Conservation (phyloP, 2,329 filamentous ascomycete genomes). For the Drechslera avenae region DNA sequence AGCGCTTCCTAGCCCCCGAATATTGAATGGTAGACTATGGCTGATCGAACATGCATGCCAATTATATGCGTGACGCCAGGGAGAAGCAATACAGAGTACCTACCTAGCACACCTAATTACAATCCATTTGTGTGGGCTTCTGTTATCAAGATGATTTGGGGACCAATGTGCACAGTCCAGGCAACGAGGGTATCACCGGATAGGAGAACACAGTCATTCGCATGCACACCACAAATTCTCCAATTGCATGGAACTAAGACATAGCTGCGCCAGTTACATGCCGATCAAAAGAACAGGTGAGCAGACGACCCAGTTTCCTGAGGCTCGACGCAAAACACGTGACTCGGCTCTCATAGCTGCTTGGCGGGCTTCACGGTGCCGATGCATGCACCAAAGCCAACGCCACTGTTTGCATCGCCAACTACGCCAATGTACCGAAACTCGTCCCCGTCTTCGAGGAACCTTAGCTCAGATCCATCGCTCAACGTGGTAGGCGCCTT, state of each 20-base stretch:
- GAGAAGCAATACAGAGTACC: not conserved
- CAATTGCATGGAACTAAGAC: conserved; percentile 1
- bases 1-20: too few species aligned
- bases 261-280: conserved; percentile 5
- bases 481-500: conserved; percentile 33
- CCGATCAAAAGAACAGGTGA: not conserved
- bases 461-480: conserved; percentile 42
- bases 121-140: not conserved
- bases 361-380: conserved; percentile 43
- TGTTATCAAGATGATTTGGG: conserved; percentile 1
- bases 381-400: conserved; percentile 51
- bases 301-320: not conserved
- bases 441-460: conserved; percentile 51
- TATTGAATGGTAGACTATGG: too few species aligned
- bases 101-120: too few species aligned
- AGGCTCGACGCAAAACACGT: not conserved
- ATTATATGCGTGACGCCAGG: too few species aligned
- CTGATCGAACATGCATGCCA: too few species aligned
- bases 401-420: conserved; percentile 36
- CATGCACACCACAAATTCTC: conserved; percentile 1
- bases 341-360: conserved; percentile 3
- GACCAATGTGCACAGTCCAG: not conserved
- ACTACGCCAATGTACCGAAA: conserved; percentile 46
- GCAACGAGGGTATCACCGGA: not conserved
- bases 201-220: too few species aligned